These are phyloP conservation scores for Bretschneidera sinensis DNA, from an alignment of 345 rosid genomes.

Conservation along the genomic window DNA sequence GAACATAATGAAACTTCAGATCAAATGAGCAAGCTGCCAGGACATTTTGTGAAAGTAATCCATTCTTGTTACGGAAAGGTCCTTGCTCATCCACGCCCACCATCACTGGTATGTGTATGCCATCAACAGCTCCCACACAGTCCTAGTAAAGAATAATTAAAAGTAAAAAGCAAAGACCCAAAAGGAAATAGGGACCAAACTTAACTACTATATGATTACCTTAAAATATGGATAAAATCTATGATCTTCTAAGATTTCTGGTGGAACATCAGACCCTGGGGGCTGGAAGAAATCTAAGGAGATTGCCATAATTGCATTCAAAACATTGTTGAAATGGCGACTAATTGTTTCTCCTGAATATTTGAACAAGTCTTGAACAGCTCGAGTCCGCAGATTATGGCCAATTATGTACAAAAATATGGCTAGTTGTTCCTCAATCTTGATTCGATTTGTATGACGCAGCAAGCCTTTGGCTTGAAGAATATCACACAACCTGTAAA, in stretches of 20 bases:
- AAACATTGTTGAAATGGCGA: slow-evolving; percentile 87
- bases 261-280: slow-evolving; percentile 46
- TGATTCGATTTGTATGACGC: slow-evolving; percentile 86
- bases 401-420: slow-evolving; percentile 81
- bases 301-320: slow-evolving; percentile 71
- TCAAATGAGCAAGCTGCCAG: slow-evolving; percentile 81
- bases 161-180: slow-evolving; percentile 12
- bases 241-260: slow-evolving; percentile 42
- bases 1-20: slow-evolving; percentile 74
- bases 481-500: slow-evolving; percentile 73
- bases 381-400: slow-evolving; percentile 83
- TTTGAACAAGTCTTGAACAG: slow-evolving; percentile 69
- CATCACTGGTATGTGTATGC: slow-evolving; percentile 78
- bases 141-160: slow-evolving; percentile 37
- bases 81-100: slow-evolving; percentile 95
- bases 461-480: slow-evolving; percentile 67
- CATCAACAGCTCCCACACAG: slow-evolving; percentile 80
- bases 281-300: slow-evolving; percentile 68
- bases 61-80: slow-evolving; percentile 68
- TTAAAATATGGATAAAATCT: slow-evolving; percentile 67
- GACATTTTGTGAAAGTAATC: slow-evolving; percentile 74
- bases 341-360: slow-evolving; percentile 94
- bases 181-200: slow-evolving; percentile 2
- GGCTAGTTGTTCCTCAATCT: slow-evolving; percentile 87
- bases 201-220: slow-evolving; percentile 33